Base-by-base conservation (phyloP, 2,329 filamentous ascomycete species). In the Colletotrichum karsti region DNA sequence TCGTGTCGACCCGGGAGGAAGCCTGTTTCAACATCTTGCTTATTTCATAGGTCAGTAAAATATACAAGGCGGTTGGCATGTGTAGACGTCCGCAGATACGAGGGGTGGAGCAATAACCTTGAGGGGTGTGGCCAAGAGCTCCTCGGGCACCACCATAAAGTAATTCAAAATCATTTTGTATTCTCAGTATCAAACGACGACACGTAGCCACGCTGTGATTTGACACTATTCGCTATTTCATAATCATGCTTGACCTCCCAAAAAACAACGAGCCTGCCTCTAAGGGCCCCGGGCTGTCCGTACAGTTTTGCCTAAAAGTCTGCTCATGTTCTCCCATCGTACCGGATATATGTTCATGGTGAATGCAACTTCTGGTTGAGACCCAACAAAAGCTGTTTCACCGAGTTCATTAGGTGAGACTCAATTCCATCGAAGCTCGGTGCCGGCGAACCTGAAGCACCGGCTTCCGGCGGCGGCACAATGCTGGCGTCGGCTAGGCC, bases 401-500 rank as follows among this genome's bases (percentile, higher is more conserved):
- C 77, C 9, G 79, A 80, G 63, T 78, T 78, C 69, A 83, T 82
- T 13, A 83, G 73, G 53, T 81, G 79, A 69, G 79, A 75, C 73
- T 83, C 81, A 22, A 83, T 74, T 18, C 77, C 78, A 54, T 82
- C 80, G 55, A 82, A 76, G 57, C 78, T 78, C 5, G 57, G 50
- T 13, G 67, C 54, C 13, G 66, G 22, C 12, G 66, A 55, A 9
- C 48, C 66, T 12, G 66, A 60, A 7, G 66, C 18, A 33, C 55
- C 46, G 20, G 66, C 63, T 28, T 71, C 69, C 26, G 69, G 60
- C 5, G 76, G 77, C 2, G 78, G 74, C 20, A 81, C 74, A 26
- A 82, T 80, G 69, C 82, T 85, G 5, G 78, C 78, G 35, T 82
- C 79, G 4, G 83, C 80, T 18, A 87, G 78, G 3, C 84, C 85